phyloP scores from a whole-genome alignment of 2,329 filamentous ascomycete species.

The Xylaria sp. region DNA sequence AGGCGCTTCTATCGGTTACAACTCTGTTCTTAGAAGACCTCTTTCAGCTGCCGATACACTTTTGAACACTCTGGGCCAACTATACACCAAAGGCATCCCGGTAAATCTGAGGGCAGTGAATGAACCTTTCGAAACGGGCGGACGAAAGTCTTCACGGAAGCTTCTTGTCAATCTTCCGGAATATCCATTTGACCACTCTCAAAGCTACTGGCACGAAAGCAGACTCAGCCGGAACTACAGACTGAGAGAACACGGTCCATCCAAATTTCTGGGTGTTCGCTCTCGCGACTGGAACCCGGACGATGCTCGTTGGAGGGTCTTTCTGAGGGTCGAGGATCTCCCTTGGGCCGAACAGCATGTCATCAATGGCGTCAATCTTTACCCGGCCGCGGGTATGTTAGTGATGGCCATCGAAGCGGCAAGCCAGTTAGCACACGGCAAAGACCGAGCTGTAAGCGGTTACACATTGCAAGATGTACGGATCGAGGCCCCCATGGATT shows the following conservation, averaged over 20 bases:
- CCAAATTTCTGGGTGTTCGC: conserved; percentile 45
- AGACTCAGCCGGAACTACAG: conserved; percentile 45
- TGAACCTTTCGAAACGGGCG: not conserved
- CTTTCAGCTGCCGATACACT: conserved; percentile 25
- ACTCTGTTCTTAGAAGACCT: not conserved
- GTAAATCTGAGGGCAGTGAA: not conserved
- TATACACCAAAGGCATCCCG: not conserved
- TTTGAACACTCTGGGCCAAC: conserved; percentile 15
- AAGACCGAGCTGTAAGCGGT: not conserved
- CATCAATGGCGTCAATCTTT: conserved; percentile 47
- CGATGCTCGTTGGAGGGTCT: conserved; percentile 55
- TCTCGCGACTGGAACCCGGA: conserved; percentile 39
- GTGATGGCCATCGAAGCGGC: conserved; percentile 50
- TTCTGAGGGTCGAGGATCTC: conserved; percentile 52
- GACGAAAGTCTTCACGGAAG: not conserved
- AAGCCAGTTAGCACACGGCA: conserved; percentile 20
- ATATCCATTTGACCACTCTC: conserved; percentile 56
- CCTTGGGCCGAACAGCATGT: conserved; percentile 59
- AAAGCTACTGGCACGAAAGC: conserved; percentile 53
- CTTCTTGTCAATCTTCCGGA: conserved; percentile 50
- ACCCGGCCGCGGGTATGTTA: conserved; percentile 49
- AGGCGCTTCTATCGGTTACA: not conserved
- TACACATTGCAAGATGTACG: conserved; percentile 28
- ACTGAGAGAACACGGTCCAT: conserved; percentile 40
- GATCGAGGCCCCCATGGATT: conserved; percentile 27